Conservation (phyloP, 2,329 filamentous ascomycete genomes). For the Aureobasidium sp. region DNA sequence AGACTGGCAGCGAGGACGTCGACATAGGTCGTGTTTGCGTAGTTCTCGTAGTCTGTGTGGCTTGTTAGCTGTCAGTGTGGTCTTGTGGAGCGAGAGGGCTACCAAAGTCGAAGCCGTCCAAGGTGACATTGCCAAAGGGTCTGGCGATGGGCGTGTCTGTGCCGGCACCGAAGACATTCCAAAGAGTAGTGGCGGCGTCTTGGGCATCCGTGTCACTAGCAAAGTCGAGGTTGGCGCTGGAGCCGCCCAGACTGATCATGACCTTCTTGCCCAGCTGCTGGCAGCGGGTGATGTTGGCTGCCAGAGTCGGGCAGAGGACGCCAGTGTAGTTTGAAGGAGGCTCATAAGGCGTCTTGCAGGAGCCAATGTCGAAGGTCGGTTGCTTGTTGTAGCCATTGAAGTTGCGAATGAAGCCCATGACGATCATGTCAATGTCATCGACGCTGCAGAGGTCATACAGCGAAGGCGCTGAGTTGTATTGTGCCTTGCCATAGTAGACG, state of each 20-base stretch:
- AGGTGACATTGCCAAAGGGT: slow-evolving; percentile 39
- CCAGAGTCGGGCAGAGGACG: background rate
- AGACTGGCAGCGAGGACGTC: background rate
- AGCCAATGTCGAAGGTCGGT: background rate
- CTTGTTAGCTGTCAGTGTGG: background rate
- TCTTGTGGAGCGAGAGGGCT: background rate
- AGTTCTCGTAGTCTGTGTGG: background rate
- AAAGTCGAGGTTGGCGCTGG: slow-evolving; percentile 28
- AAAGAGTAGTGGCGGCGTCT: slow-evolving; percentile 36
- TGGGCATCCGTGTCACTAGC: slow-evolving; percentile 31
- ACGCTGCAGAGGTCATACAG: background rate
- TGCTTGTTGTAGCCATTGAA: background rate
- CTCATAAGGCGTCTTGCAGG: background rate
- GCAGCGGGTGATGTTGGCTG: slow-evolving; percentile 33
- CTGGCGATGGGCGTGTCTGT: slow-evolving; percentile 27
- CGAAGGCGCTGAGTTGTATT: background rate
- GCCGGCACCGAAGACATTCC: slow-evolving; percentile 38
- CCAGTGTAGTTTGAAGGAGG: background rate
- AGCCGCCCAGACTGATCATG: slow-evolving; percentile 39
- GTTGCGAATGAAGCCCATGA: slow-evolving; percentile 5
- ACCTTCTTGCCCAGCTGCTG: slow-evolving; percentile 37
- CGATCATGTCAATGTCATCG: slow-evolving; percentile 3
- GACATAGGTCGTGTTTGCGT: background rate
- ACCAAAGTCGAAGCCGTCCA: slow-evolving; percentile 46
- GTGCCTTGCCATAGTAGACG: slow-evolving; percentile 11